Percentiles rank a stretch among this genome's conserved stretches.
Conservation (phyloP, 371 early-diverging fungal species). For the Mucor circinelloides region DNA sequence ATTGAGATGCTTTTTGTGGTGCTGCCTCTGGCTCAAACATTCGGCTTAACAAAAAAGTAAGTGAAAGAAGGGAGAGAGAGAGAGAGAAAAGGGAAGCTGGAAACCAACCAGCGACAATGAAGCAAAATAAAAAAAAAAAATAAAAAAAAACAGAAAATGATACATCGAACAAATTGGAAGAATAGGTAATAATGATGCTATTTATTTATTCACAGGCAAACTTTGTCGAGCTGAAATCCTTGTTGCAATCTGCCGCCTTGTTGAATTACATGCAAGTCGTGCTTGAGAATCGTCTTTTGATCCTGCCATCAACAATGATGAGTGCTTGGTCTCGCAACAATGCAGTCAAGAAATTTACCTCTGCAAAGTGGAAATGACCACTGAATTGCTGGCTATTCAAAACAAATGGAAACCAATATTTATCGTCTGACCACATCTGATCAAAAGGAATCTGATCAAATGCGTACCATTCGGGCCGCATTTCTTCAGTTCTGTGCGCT, state of each 20-base stretch:
- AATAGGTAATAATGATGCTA: background rate
- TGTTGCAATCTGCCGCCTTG: background rate
- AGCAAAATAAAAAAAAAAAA: background rate
- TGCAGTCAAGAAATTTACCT: background rate
- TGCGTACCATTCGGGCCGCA: constrained; percentile 65
- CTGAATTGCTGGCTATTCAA: constrained; percentile 25
- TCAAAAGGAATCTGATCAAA: constrained; percentile 51
- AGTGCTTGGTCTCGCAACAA: too few relatives aligned
- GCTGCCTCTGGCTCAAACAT: constrained; percentile 1
- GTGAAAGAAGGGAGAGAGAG: background rate
- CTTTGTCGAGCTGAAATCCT: background rate
- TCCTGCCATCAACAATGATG: constrained; percentile 12
- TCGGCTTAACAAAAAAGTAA: background rate
- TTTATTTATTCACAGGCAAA: background rate
- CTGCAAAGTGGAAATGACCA: constrained; percentile 40
- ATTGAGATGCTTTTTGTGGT: background rate
- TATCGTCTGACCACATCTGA: constrained; percentile 64
- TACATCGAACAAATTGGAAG: background rate
- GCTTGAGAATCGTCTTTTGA: constrained; percentile 15
- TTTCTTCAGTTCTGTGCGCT: constrained; percentile 55
- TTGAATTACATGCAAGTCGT: background rate
- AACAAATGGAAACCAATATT: constrained; percentile 51
- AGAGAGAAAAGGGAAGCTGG: background rate
- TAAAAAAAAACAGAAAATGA: background rate
- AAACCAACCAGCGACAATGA: background rate